Conservation (phyloP, 495 filamentous ascomycete genomes). For the Terfezia boudieri region DNA sequence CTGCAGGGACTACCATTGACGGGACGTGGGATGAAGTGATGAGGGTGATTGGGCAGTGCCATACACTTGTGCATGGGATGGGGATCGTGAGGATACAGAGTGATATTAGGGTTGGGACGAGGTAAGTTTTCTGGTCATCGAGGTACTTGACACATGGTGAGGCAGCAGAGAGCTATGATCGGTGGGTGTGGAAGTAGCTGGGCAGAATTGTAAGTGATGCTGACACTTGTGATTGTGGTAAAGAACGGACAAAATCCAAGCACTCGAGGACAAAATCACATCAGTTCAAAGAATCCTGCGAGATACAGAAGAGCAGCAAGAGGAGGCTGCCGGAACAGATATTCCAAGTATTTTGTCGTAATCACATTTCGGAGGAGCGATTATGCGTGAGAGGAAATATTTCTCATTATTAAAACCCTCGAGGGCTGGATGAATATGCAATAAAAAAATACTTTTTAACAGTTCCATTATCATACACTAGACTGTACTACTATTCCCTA, state of each 20-base stretch:
- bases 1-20: constrained; percentile 78
- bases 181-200: neutral
- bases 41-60: constrained; percentile 72
- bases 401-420: too few relatives aligned
- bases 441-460: too few relatives aligned
- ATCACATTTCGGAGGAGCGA: too few relatives aligned
- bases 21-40: constrained; percentile 82
- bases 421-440: too few relatives aligned
- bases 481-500: too few relatives aligned
- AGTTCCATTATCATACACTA: too few relatives aligned
- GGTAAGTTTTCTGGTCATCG: constrained; percentile 28
- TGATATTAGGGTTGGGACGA: constrained; percentile 68
- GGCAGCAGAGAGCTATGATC: neutral
- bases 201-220: neutral
- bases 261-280: constrained; percentile 13
- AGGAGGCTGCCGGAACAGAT: too few relatives aligned
- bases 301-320: too few relatives aligned
- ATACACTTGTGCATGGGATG: constrained; percentile 57
- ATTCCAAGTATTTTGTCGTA: too few relatives aligned
- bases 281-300: constrained; percentile 2
- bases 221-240: neutral
- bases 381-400: too few relatives aligned
- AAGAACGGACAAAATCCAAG: constrained; percentile 17
- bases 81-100: constrained; percentile 69
- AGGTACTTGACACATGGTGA: neutral